phyloP scores from a whole-genome alignment of 345 rosid genomes.

The Orychophragmus violaceus region DNA sequence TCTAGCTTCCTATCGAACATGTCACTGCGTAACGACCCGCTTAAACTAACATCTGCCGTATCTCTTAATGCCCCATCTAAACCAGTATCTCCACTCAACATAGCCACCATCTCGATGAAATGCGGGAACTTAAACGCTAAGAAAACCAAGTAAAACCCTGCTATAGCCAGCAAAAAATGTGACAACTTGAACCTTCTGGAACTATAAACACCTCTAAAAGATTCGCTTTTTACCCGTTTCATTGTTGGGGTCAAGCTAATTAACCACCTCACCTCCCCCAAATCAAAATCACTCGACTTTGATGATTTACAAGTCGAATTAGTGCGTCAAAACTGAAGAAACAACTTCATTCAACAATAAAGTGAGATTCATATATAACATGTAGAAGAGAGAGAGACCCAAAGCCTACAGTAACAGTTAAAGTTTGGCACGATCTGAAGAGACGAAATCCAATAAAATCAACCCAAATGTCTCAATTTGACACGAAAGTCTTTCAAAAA shows the following conservation, averaged over 20 bases:
- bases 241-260: conserved; percentile 36
- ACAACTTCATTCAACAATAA: conserved; percentile 3
- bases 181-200: conserved; percentile 71
- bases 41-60: conserved; percentile 45
- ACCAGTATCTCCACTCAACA: conserved; percentile 65
- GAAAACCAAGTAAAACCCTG: conserved; percentile 64
- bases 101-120: conserved; percentile 60
- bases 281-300: conserved; percentile 21
- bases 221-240: conserved; percentile 74
- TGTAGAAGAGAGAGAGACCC: not conserved
- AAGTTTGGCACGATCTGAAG: conserved; percentile 21
- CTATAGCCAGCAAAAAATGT: conserved; percentile 62
- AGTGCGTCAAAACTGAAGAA: conserved; percentile 1
- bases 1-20: conserved; percentile 61
- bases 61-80: conserved; percentile 41
- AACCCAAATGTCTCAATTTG: conserved; percentile 16
- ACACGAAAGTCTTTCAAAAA: not conserved
- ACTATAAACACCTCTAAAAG: conserved; percentile 32
- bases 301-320: conserved; percentile 1
- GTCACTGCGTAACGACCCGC: conserved; percentile 64
- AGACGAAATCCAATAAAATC: conserved; percentile 6
- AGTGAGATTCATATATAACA: conserved; percentile 5
- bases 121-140: conserved; percentile 76
- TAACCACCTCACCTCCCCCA: conserved; percentile 16
- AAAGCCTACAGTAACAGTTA: not conserved